Evolutionary conservation across 2,329 filamentous ascomycete species (phyloP), one percentile per base, ranked within the genome.

Genomic region (Ceratocystis cubensis): DNA sequence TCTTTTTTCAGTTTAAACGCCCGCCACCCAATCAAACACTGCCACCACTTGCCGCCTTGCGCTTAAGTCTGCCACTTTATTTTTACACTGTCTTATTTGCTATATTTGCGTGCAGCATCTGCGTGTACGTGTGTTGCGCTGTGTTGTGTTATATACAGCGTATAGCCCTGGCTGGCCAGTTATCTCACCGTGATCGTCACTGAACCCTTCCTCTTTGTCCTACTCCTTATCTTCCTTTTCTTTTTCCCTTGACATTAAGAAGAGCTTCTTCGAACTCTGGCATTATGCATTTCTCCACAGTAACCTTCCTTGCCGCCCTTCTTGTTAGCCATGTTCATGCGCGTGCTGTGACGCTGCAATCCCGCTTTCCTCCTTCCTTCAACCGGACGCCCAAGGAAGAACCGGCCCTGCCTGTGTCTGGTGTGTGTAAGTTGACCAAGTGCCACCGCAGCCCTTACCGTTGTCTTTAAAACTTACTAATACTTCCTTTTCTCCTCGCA

Each of bases 401-500:
- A 10, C 53, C 53, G 3, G 22, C 3, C 22, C 56, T 65, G 41
- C 64, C 64, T 15, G 25, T 25, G 8, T 46, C 64, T 25, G 64
- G 57, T 15, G 37, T 61, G n/a, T 61, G 64, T 66, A 66, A 66
- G 57, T 65, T 13, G 22, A 7, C 15, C 17, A 20, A 30, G 7
- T 56, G 33, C 15, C 4, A 41, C 25, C 22, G 25, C 22, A 17
- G 22, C 48, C 22, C 15, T 25, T 30, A 22, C 7, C 25, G 48
- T 17, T 20, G 8, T 20, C 13, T 50, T n/a, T 50, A n/a, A 22
- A 3, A 30, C 45, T 61, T 50, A 68, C 62, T 70, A 25, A 70
- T 69, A 46, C 13, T n/a, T 17, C 28, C 22, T 57, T 62, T 44
- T 25, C 13, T 50, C 33, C 46, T 37, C 15, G 44, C 8, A 45